Evolutionary conservation across 2,329 filamentous ascomycete genomes (phyloP).

Genomic region (Aureobasidium vineae): DNA sequence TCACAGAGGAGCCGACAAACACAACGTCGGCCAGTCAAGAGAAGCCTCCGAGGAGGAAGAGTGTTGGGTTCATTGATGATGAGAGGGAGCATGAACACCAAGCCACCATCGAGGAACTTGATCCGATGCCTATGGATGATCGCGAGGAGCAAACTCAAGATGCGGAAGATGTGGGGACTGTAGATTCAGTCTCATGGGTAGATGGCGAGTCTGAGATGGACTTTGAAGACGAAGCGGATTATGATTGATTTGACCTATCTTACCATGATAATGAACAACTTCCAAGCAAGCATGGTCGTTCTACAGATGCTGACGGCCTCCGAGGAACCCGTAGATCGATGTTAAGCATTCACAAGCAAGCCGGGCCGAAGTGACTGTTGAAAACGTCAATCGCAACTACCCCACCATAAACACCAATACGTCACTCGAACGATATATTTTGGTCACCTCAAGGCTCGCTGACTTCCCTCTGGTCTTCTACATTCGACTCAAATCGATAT

Average conservation of each 20-base stretch:
- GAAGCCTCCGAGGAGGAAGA: constrained; percentile 34
- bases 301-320: background rate
- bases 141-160: constrained; percentile 32
- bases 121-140: constrained; percentile 36
- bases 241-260: constrained; percentile 5
- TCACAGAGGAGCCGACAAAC: constrained; percentile 25
- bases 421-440: constrained; percentile 2
- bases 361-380: constrained; percentile 20
- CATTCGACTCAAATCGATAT: background rate
- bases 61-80: constrained; percentile 37
- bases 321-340: constrained; percentile 1
- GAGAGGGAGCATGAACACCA: constrained; percentile 28
- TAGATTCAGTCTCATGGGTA: constrained; percentile 26
- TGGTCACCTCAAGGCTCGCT: constrained; percentile 3
- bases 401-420: constrained; percentile 16
- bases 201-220: constrained; percentile 31
- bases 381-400: constrained; percentile 18
- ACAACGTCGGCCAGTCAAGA: constrained; percentile 28
- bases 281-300: background rate
- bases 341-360: background rate
- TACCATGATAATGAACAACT: background rate
- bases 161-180: constrained; percentile 30
- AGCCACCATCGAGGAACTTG: constrained; percentile 29
- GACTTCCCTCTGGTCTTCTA: background rate
- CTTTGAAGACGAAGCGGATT: constrained; percentile 28